Evolutionary conservation across 768 basidiomycete genomes (phyloP).

Genomic region (Pholiota microspora): DNA sequence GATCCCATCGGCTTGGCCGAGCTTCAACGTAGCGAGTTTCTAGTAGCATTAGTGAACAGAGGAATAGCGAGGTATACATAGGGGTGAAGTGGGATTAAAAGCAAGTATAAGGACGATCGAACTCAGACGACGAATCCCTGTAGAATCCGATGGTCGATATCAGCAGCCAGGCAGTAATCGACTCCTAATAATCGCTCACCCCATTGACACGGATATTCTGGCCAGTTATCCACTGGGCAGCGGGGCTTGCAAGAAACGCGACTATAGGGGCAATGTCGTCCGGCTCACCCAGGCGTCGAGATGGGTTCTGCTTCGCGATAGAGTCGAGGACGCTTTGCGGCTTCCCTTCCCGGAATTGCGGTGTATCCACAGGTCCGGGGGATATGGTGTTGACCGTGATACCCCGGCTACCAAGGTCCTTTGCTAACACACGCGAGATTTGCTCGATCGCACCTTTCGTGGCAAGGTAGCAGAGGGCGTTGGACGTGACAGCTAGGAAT

Average conservation of each 20-base stretch:
- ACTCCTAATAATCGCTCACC: slow-evolving; percentile 30
- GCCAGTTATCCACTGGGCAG: slow-evolving; percentile 56
- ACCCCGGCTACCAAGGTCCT: slow-evolving; percentile 51
- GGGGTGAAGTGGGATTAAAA: too few species aligned
- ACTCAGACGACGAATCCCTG: slow-evolving; percentile 24
- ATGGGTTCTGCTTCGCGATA: slow-evolving; percentile 45
- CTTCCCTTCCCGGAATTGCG: slow-evolving; percentile 56
- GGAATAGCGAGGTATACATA: neutral
- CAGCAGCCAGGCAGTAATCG: neutral
- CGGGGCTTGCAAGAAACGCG: slow-evolving; percentile 49
- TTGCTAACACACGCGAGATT: slow-evolving; percentile 52
- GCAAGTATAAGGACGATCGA: neutral
- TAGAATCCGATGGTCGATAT: neutral
- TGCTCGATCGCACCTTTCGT: slow-evolving; percentile 64
- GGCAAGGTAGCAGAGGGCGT: slow-evolving; percentile 49
- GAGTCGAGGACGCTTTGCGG: slow-evolving; percentile 41
- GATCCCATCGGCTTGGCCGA: neutral
- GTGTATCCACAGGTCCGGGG: slow-evolving; percentile 55
- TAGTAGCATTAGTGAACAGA: neutral
- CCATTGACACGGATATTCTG: slow-evolving; percentile 59
- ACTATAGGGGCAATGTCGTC: slow-evolving; percentile 57
- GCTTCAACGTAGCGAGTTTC: neutral
- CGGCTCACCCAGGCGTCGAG: slow-evolving; percentile 42
- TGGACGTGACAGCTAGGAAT: slow-evolving; percentile 37
- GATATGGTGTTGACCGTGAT: slow-evolving; percentile 59